Evolutionary conservation across 2,329 filamentous ascomycete species (phyloP).

Genomic region (Monilinia fructicola): DNA sequence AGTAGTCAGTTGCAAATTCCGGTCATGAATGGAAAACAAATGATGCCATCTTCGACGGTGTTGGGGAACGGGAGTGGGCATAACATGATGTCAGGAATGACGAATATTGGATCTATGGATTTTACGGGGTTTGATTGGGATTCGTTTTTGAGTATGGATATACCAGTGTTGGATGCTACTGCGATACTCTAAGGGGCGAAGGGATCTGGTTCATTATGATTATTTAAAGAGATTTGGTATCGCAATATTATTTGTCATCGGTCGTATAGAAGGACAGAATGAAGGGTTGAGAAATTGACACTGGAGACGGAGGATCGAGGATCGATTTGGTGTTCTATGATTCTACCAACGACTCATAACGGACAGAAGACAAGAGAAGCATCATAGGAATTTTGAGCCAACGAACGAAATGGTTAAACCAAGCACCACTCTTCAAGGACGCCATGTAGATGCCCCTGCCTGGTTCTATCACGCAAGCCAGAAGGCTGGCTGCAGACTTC

Average conservation of each 20-base stretch:
- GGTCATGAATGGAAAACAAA: neutral
- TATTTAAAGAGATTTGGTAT: neutral
- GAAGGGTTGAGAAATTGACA: no score
- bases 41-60: neutral
- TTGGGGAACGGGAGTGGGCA: constrained; percentile 8
- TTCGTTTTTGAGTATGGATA: constrained; percentile 22
- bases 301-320: neutral
- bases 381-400: no score
- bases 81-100: neutral
- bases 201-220: neutral
- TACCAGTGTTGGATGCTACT: constrained; percentile 20
- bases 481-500: neutral
- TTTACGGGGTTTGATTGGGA: constrained; percentile 21
- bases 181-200: neutral
- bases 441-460: neutral
- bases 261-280: neutral
- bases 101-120: constrained; percentile 6
- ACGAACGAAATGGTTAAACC: neutral
- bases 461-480: neutral
- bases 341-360: no score
- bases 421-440: neutral
- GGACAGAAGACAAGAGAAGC: no score
- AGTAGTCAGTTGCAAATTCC: neutral
- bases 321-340: neutral
- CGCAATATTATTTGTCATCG: neutral